Evolutionary conservation across 106 monocot species (phyloP).

Genomic region (Dendrobium chrysotoxum): DNA sequence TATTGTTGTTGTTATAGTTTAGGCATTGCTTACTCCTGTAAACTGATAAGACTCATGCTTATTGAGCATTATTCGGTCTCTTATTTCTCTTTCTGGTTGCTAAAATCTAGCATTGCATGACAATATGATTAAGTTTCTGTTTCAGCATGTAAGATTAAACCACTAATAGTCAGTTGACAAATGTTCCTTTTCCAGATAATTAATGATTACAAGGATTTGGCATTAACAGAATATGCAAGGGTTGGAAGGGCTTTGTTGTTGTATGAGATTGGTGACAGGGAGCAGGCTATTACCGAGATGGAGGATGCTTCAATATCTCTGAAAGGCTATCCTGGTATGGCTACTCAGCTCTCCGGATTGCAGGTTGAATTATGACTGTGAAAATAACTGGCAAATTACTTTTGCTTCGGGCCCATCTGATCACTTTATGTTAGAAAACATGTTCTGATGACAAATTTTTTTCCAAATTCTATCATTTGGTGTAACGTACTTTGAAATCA

Average conservation of each 20-base stretch:
- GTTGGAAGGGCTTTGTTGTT: slow-evolving; percentile 72
- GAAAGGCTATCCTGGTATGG: slow-evolving; percentile 73
- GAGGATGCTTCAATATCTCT: slow-evolving; percentile 82
- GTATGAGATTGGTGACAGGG: slow-evolving; percentile 78
- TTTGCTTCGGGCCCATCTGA: too few relatives aligned
- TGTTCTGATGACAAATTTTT: not conserved
- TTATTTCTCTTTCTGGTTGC: too few relatives aligned
- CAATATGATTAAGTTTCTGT: not conserved
- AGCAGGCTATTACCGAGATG: slow-evolving; percentile 80
- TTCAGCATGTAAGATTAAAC: not conserved
- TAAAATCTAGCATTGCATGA: not conserved
- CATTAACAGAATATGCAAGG: slow-evolving; percentile 76
- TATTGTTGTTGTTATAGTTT: too few relatives aligned
- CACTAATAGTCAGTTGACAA: not conserved
- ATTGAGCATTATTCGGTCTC: too few relatives aligned
- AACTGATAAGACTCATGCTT: too few relatives aligned
- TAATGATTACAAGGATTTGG: slow-evolving; percentile 71
- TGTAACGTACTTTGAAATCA: too few relatives aligned
- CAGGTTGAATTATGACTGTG: not conserved
- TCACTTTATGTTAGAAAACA: not conserved
- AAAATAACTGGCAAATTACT: too few relatives aligned
- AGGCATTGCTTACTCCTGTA: too few relatives aligned
- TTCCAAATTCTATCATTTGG: too few relatives aligned
- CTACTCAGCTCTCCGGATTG: not conserved
- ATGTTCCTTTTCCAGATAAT: slow-evolving; percentile 26